phyloP scores from a whole-genome alignment of 352 stramenopile species.

The Phytophthora cactorum region DNA sequence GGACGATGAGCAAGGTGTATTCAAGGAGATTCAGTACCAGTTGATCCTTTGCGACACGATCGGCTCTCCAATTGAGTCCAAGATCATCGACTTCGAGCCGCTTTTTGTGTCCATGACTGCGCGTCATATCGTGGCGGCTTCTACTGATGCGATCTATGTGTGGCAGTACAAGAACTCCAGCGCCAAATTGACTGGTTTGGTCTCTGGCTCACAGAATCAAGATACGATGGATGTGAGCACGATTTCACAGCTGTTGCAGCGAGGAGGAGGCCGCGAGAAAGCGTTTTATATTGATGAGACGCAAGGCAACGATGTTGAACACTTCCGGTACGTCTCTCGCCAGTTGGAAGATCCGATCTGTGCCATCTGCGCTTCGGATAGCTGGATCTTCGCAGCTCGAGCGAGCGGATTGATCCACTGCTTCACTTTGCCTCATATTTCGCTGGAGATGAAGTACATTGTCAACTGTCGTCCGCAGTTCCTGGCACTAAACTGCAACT shows the following conservation, averaged over 20 bases:
- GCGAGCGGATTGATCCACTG: constrained; percentile 86
- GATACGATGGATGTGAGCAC: constrained; percentile 57
- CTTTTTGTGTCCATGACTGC: constrained; percentile 89
- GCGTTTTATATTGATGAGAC: constrained; percentile 92
- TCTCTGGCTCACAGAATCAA: constrained; percentile 40
- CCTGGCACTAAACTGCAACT: constrained; percentile 91
- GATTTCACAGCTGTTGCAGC: constrained; percentile 74
- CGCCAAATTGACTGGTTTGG: constrained; percentile 75
- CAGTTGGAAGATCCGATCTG: constrained; percentile 88
- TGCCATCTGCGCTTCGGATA: constrained; percentile 86
- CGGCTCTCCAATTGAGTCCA: constrained; percentile 83
- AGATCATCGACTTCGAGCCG: constrained; percentile 87
- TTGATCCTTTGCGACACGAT: constrained; percentile 90
- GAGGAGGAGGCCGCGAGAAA: constrained; percentile 79
- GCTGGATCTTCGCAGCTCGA: constrained; percentile 84
- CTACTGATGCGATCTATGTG: constrained; percentile 87
- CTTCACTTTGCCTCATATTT: constrained; percentile 93
- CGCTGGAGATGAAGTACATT: constrained; percentile 91
- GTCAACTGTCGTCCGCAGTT: constrained; percentile 82
- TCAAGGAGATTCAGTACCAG: constrained; percentile 81
- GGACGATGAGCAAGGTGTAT: constrained; percentile 30
- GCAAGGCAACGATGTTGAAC: constrained; percentile 74
- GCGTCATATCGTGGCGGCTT: constrained; percentile 82
- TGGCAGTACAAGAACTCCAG: constrained; percentile 94
- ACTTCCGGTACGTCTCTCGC: constrained; percentile 72